A percentile compares a stretch with the other conserved stretches of the same genome.
phyloP scores from a whole-genome alignment of 306 rosid species.

The Glycine tomentella region DNA sequence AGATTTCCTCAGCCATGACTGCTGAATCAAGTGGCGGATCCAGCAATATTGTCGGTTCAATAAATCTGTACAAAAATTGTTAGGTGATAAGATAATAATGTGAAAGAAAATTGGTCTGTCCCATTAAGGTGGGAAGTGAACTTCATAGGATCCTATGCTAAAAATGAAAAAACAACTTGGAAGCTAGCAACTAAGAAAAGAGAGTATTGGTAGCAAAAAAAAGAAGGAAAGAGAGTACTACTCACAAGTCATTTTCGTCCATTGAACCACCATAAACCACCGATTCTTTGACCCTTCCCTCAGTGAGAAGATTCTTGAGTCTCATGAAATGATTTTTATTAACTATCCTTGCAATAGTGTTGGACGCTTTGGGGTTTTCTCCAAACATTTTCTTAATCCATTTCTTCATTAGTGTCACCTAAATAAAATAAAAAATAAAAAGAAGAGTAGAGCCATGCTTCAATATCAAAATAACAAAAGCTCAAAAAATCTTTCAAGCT shows the following conservation, averaged over 20 bases:
- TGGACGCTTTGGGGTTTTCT: conserved; percentile 55
- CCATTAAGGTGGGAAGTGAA: not conserved
- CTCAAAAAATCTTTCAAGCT: not conserved
- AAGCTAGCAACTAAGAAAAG: not conserved
- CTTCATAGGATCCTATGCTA: not conserved
- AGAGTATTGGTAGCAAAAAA: no score
- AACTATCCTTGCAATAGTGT: conserved; percentile 64
- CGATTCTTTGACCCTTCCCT: conserved; percentile 56
- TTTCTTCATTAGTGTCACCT: conserved; percentile 63
- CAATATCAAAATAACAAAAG: not conserved
- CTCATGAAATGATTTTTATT: conserved; percentile 61
- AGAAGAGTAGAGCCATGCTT: not conserved
- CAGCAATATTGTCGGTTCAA: conserved; percentile 78
- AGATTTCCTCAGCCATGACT: conserved; percentile 77
- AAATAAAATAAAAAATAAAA: not conserved
- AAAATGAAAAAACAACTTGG: not conserved
- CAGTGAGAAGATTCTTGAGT: conserved; percentile 55
- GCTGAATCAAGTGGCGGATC: conserved; percentile 75
- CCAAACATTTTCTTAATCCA: conserved; percentile 64
- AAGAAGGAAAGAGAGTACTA: not conserved
- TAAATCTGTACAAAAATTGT: conserved; percentile 56
- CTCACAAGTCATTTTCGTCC: conserved; percentile 71
- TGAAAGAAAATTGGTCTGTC: not conserved
- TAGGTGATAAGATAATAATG: not conserved
- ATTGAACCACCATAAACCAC: conserved; percentile 71